Evolutionary conservation across 1,139 yeast genomes (phyloP), one percentile per base, ranked within the genome.

Genomic region (Nematodospora anomalae): DNA sequence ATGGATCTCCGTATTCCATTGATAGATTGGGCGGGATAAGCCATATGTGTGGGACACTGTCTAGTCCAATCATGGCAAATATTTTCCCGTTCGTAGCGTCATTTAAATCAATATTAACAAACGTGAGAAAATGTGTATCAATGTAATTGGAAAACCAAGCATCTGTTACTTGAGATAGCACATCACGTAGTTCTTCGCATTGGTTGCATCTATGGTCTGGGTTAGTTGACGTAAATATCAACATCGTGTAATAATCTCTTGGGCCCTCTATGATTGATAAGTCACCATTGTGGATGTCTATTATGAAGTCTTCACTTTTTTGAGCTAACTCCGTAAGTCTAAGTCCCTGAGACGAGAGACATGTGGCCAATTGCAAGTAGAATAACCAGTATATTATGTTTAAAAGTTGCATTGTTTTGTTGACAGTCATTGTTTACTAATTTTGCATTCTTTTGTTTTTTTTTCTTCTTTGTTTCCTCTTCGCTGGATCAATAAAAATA

Each of bases 1-100:
- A 54, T 25, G 57, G 56, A 15, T 53, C 54, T 11, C 52, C 53
- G 3, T 46, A 38, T 11, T 37, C 48, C 13, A 26, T 23, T 14
- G 38, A 40, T 26, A 38, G 26, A 31, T 61, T 58, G 3, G 85
- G 85, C 2, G 87, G 87, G 39, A 77, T 69, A 3, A 83, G 61
- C 78, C 88, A 78, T 8, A 81, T 47, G 43, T 78, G 80, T 1
- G 94, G 92, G 3, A 82, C 75, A 3, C 76, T 60, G 4, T 56
- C 57, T 37, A 83, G 51, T 3, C 62, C 56, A 35, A 80, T 49
- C 15, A 58, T 56, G 18, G 60, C 54, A 42, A 77, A 74, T 9
- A 68, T 39, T 4, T 43, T 51, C 9, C 64, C 47, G 33, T 70
- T 62, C 7, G 62, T 48, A 23, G 66, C 62, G 26, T 70, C 67